These are phyloP conservation scores for Hansenula sp. DNA, from an alignment of 1,139 yeast species.

Conservation along the genomic window DNA sequence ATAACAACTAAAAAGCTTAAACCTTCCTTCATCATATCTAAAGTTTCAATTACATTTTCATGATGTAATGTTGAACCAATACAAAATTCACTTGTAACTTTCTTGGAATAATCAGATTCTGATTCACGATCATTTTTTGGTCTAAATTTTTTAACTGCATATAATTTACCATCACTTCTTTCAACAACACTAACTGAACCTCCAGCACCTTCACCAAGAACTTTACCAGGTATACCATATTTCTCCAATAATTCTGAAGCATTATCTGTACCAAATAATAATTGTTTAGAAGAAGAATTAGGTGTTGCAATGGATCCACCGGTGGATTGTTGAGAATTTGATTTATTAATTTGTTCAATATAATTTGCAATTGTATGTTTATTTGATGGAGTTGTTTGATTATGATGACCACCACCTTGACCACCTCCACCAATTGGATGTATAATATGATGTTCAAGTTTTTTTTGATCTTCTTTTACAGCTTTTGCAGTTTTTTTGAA, in stretches of 20 bases:
- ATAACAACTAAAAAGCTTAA: conserved; percentile 54
- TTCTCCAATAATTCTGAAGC: conserved; percentile 36
- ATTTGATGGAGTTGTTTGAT: neutral
- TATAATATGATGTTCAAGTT: neutral
- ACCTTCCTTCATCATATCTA: conserved; percentile 56
- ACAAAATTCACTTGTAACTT: conserved; percentile 63
- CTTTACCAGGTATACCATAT: conserved; percentile 58
- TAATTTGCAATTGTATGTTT: conserved; percentile 2
- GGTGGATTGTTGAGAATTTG: conserved; percentile 1
- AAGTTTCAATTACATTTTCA: conserved; percentile 59
- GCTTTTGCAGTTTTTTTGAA: conserved; percentile 25
- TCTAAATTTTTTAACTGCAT: conserved; percentile 69
- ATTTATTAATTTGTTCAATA: conserved; percentile 1
- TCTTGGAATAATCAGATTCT: conserved; percentile 51
- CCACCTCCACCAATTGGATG: neutral
- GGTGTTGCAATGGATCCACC: conserved; percentile 5
- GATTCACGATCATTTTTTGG: conserved; percentile 46
- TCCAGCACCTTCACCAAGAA: conserved; percentile 73
- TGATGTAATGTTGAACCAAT: conserved; percentile 60
- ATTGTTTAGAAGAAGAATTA: conserved; percentile 21
- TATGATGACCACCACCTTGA: conserved; percentile 4
- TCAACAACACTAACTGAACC: conserved; percentile 65
- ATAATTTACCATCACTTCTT: conserved; percentile 45
- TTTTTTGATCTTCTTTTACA: conserved; percentile 9
- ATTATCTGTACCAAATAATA: conserved; percentile 31